phyloP scores from a whole-genome alignment of 306 rosid genomes.

The Alnus rubra region DNA sequence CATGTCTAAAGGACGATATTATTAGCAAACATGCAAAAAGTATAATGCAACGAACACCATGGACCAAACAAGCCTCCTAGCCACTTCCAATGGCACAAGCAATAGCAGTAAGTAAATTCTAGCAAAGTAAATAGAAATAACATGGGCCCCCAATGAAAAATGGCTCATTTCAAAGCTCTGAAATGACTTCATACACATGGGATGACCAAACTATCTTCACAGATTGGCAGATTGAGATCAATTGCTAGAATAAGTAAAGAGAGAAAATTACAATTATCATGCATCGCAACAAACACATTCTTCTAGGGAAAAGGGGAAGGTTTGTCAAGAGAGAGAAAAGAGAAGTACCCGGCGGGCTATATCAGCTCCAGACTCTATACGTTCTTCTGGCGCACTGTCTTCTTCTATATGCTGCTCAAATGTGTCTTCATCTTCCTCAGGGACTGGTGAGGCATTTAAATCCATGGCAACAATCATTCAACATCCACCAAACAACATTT shows the following conservation, averaged over 20 bases:
- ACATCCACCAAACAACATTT: slow-evolving; percentile 57
- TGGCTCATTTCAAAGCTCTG: not conserved
- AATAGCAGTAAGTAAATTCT: not conserved
- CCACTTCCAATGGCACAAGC: not conserved
- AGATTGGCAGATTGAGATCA: not conserved
- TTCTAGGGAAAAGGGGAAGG: not conserved
- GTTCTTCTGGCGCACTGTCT: slow-evolving; percentile 69
- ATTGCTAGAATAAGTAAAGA: not conserved
- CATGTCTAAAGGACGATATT: not conserved
- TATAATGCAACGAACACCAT: not conserved
- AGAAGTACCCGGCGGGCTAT: slow-evolving; percentile 85
- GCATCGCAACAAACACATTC: slow-evolving; percentile 18
- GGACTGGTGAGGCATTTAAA: slow-evolving; percentile 94
- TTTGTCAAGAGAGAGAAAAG: slow-evolving; percentile 5
- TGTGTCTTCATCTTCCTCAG: slow-evolving; percentile 90
- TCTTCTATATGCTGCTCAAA: slow-evolving; percentile 63
- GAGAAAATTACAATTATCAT: slow-evolving; percentile 27
- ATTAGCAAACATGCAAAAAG: not conserved
- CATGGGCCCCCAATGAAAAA: not conserved
- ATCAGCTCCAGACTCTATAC: slow-evolving; percentile 67
- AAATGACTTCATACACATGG: not conserved
- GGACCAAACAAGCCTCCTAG: not conserved
- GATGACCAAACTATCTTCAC: not conserved
- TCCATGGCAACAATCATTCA: slow-evolving; percentile 94
- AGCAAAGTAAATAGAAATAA: not conserved